These are phyloP conservation scores for Luffa acutangula DNA, from an alignment of 306 rosid genomes.

Conservation along the genomic window DNA sequence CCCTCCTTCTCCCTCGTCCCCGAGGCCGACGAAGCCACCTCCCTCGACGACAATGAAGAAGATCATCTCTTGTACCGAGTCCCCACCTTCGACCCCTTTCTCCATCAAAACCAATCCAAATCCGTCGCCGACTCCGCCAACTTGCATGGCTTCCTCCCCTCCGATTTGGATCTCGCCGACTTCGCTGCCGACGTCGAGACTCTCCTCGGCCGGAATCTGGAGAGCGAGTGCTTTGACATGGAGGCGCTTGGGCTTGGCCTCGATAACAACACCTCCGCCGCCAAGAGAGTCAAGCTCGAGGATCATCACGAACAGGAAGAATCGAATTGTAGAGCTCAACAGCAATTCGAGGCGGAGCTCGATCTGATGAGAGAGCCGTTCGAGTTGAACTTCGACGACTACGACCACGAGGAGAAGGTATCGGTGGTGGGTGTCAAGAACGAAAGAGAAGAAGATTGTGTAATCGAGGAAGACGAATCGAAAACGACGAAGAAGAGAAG, in stretches of 20 bases:
- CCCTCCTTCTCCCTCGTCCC: slow-evolving; percentile 55
- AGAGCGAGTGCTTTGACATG: slow-evolving; percentile 66
- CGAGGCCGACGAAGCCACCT: slow-evolving; percentile 37
- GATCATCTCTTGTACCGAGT: slow-evolving; percentile 58
- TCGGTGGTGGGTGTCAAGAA: neutral
- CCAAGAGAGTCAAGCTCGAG: slow-evolving; percentile 10
- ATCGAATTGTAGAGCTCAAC: neutral
- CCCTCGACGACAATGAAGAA: slow-evolving; percentile 44
- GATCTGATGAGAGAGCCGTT: slow-evolving; percentile 48
- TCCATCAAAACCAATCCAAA: neutral
- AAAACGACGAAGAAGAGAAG: slow-evolving; percentile 9
- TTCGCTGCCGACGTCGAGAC: slow-evolving; percentile 90
- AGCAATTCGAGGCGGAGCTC: slow-evolving; percentile 14
- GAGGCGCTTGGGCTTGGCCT: slow-evolving; percentile 49
- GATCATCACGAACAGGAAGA: neutral
- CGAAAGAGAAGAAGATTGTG: neutral
- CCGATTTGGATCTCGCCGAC: slow-evolving; percentile 59
- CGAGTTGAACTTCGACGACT: slow-evolving; percentile 47
- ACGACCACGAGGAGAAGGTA: slow-evolving; percentile 26
- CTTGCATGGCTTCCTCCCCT: slow-evolving; percentile 42
- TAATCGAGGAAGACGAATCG: neutral
- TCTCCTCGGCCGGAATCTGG: slow-evolving; percentile 57
- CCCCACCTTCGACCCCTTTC: slow-evolving; percentile 30
- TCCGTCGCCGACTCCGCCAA: neutral
- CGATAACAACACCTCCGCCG: too few relatives aligned